These are phyloP conservation scores for Lyophyllum semitale DNA, from an alignment of 768 basidiomycete species.

Conservation along the genomic window DNA sequence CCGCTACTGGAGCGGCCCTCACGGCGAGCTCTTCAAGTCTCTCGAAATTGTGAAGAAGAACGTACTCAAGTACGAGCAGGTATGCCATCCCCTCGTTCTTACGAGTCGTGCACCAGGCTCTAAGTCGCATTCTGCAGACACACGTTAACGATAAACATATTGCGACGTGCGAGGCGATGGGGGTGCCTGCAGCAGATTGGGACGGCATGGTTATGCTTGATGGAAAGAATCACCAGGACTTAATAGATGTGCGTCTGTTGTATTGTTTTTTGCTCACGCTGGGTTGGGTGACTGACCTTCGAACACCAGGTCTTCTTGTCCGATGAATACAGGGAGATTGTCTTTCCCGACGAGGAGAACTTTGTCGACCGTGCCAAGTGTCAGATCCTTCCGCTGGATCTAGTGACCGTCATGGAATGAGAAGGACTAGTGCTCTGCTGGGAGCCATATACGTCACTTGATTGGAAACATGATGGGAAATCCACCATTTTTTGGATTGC, in stretches of 20 bases:
- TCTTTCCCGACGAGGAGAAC: slow-evolving; percentile 20
- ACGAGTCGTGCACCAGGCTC: no score
- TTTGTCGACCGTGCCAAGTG: slow-evolving; percentile 16
- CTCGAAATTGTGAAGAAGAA: slow-evolving; percentile 33
- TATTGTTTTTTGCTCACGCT: no score
- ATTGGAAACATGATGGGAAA: no score
- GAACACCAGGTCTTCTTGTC: slow-evolving; percentile 12
- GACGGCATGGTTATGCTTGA: slow-evolving; percentile 33
- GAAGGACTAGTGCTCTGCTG: no score
- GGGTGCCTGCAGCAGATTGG: slow-evolving; percentile 20
- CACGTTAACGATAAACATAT: slow-evolving; percentile 17
- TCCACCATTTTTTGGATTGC: no score
- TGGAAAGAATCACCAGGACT: slow-evolving; percentile 31
- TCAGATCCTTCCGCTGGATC: slow-evolving; percentile 10
- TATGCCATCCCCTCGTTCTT: slow-evolving; percentile 2
- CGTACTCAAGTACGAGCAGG: slow-evolving; percentile 37
- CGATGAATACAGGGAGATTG: slow-evolving; percentile 3
- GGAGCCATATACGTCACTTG: no score
- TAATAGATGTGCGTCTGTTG: slow-evolving; percentile 13
- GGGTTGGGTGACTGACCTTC: neutral
- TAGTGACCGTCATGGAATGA: slow-evolving; percentile 3
- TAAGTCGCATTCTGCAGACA: slow-evolving; percentile 14
- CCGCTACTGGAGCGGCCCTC: slow-evolving; percentile 29
- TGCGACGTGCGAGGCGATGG: slow-evolving; percentile 6
- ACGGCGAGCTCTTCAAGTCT: slow-evolving; percentile 27